These are phyloP conservation scores for Aspergillus luchuensis DNA, from an alignment of 2,329 filamentous ascomycete genomes.

Conservation along the genomic window DNA sequence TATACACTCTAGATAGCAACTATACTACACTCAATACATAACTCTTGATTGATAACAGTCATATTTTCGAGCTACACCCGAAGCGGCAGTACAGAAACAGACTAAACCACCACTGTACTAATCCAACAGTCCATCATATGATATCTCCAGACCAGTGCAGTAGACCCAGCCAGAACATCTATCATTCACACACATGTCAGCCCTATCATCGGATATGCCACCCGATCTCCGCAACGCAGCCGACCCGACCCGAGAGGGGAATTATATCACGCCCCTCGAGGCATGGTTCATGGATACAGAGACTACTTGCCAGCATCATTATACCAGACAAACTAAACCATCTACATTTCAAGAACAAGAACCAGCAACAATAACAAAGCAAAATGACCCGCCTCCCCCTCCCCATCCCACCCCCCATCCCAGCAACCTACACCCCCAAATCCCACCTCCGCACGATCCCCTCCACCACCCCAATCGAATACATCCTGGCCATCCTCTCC, in stretches of 20 bases:
- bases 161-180: neutral
- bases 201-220: neutral
- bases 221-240: neutral
- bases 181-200: neutral
- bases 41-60: too few relatives aligned
- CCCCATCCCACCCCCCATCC: conserved; percentile 12
- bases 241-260: neutral
- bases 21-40: too few relatives aligned
- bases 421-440: conserved; percentile 12
- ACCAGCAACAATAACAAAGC: too few relatives aligned
- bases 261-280: neutral
- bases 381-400: conserved; percentile 14
- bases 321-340: neutral
- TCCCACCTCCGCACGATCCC: conserved; percentile 26
- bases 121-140: too few relatives aligned
- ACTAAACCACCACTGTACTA: too few relatives aligned
- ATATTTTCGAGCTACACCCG: too few relatives aligned
- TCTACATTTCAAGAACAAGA: neutral
- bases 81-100: too few relatives aligned
- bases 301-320: neutral
- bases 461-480: conserved; percentile 27
- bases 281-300: neutral
- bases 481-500: conserved; percentile 35
- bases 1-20: too few relatives aligned
- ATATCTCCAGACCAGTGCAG: neutral